Percentiles rank a stretch among this genome's conserved stretches.
These are phyloP conservation scores for Trichoderma gamsii DNA, from an alignment of 495 filamentous ascomycete species.

Conservation along the genomic window DNA sequence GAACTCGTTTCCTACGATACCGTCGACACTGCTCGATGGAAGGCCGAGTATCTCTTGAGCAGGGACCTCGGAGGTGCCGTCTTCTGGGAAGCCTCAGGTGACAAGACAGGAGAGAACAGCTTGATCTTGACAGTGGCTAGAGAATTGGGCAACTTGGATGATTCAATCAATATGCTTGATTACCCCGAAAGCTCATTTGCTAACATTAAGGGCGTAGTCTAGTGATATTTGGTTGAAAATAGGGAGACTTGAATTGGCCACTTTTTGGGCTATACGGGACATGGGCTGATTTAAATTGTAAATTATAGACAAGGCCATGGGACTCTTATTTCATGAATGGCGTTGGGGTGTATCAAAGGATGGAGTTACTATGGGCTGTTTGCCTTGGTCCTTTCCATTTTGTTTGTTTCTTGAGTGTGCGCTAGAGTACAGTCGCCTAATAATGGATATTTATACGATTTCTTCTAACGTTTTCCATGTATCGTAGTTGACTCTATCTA, in stretches of 20 bases:
- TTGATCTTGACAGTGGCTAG: conserved; percentile 58
- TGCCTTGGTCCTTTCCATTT: too few species aligned
- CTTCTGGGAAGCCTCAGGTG: conserved; percentile 86
- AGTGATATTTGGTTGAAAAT: background rate
- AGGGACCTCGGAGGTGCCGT: conserved; percentile 71
- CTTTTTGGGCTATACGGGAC: background rate
- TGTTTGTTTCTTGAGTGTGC: too few species aligned
- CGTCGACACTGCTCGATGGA: conserved; percentile 49
- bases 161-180: conserved; percentile 51
- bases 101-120: conserved; percentile 54
- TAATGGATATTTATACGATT: too few species aligned
- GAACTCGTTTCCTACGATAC: conserved; percentile 78
- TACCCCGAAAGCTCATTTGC: conserved; percentile 68
- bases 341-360: too few species aligned
- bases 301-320: too few species aligned
- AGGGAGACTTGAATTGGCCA: background rate
- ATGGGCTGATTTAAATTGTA: background rate
- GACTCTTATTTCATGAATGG: background rate
- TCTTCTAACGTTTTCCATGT: too few species aligned
- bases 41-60: conserved; percentile 58
- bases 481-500: too few species aligned
- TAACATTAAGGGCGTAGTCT: conserved; percentile 46
- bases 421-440: too few species aligned
- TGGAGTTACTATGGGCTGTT: too few species aligned
- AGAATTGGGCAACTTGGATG: conserved; percentile 48